Percentiles rank a stretch among this genome's conserved stretches.
Evolutionary conservation across 331 rosid species (phyloP).

Genomic region (Telfairia occidentalis): DNA sequence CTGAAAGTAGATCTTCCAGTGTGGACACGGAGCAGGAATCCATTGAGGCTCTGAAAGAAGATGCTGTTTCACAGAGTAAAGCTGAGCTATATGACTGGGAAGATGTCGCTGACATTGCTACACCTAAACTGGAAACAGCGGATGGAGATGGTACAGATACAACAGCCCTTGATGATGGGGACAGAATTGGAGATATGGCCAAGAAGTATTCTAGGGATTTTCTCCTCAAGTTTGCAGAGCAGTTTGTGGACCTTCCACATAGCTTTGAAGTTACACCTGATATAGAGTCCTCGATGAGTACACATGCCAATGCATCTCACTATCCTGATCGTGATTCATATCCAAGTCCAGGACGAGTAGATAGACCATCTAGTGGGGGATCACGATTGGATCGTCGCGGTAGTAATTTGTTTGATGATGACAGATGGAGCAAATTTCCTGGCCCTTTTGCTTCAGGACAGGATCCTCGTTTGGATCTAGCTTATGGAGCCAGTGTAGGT

Average conservation of each 20-base stretch:
- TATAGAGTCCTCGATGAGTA: conserved; percentile 18
- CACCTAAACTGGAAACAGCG: conserved; percentile 45
- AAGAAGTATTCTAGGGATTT: conserved; percentile 85
- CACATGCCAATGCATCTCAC: conserved; percentile 25
- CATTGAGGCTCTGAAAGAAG: conserved; percentile 26
- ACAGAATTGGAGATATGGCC: conserved; percentile 32
- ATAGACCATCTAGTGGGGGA: conserved; percentile 40
- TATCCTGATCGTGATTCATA: conserved; percentile 39
- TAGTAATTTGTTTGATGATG: conserved; percentile 51
- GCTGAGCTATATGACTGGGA: conserved; percentile 90
- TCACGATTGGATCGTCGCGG: conserved; percentile 64
- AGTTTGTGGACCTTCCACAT: conserved; percentile 43
- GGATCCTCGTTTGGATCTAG: conserved; percentile 37
- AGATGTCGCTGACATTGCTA: conserved; percentile 78
- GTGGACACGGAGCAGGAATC: conserved; percentile 28
- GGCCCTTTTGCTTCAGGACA: conserved; percentile 35
- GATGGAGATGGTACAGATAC: neutral
- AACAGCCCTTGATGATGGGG: conserved; percentile 15
- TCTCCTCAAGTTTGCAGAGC: conserved; percentile 54
- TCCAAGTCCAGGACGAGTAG: conserved; percentile 51
- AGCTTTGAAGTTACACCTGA: conserved; percentile 34
- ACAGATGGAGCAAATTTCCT: conserved; percentile 50
- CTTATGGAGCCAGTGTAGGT: conserved; percentile 33
- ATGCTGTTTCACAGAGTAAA: conserved; percentile 29
- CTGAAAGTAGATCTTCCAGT: conserved; percentile 17